A percentile compares a stretch with the other conserved stretches of the same genome.
Conservation (phyloP, 495 filamentous ascomycete genomes). For the Darksidea phi region DNA sequence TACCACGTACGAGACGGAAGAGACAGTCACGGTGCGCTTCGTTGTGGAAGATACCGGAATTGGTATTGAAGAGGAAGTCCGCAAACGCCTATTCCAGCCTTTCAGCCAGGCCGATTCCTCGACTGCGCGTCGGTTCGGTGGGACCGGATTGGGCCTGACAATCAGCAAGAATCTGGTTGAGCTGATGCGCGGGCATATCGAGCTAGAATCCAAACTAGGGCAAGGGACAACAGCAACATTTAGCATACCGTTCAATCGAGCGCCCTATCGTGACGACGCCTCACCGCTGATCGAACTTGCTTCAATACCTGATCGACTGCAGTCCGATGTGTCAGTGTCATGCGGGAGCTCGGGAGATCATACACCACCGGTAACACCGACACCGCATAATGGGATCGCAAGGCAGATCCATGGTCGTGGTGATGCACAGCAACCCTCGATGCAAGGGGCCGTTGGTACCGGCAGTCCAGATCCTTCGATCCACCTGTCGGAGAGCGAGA, state of each 20-base stretch:
- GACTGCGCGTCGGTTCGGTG: constrained; percentile 71
- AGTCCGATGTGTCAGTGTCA: constrained; percentile 62
- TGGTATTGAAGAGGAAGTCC: constrained; percentile 74
- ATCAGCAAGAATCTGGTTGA: constrained; percentile 80
- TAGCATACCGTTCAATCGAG: constrained; percentile 67
- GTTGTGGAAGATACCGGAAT: constrained; percentile 79
- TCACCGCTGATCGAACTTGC: constrained; percentile 53
- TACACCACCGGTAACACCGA: constrained; percentile 36
- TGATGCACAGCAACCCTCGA: constrained; percentile 37
- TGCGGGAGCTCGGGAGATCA: constrained; percentile 56
- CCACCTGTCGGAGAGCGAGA: constrained; percentile 43
- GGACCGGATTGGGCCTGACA: constrained; percentile 76
- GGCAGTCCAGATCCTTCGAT: constrained; percentile 32
- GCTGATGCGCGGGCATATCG: constrained; percentile 77
- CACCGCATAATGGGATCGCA: constrained; percentile 32
- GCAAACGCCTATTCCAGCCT: constrained; percentile 74
- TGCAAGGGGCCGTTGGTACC: constrained; percentile 41
- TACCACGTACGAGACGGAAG: constrained; percentile 40
- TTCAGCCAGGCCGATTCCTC: constrained; percentile 84
- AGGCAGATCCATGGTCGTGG: constrained; percentile 35
- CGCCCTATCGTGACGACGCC: constrained; percentile 39
- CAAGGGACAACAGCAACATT: constrained; percentile 48
- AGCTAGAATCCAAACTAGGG: constrained; percentile 57
- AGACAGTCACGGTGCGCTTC: constrained; percentile 53
- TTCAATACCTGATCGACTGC: constrained; percentile 58